Evolutionary conservation across 352 stramenopile species (phyloP).

Genomic region (Phytophthora cryptogea): DNA sequence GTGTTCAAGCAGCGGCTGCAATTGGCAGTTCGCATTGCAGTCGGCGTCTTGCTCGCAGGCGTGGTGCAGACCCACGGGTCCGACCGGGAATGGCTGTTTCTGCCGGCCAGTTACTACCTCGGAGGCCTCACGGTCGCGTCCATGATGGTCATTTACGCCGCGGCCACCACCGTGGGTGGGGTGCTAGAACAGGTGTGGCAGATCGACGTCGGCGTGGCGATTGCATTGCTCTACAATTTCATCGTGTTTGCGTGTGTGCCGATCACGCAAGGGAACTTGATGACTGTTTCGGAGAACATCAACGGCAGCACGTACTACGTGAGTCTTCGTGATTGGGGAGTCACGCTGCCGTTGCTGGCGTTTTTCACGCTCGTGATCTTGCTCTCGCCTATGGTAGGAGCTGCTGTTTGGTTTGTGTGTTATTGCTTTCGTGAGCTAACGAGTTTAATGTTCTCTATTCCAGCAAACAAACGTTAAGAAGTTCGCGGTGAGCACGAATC

Average conservation of each 20-base stretch:
- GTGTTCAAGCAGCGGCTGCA: conserved; percentile 50
- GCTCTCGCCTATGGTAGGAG: conserved; percentile 53
- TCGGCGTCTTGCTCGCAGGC: conserved; percentile 63
- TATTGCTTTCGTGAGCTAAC: neutral
- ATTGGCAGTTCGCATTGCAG: conserved; percentile 56
- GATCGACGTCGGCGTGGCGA: conserved; percentile 66
- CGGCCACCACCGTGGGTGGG: conserved; percentile 59
- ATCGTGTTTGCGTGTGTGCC: conserved; percentile 57
- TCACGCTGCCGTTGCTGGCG: conserved; percentile 60
- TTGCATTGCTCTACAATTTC: conserved; percentile 81
- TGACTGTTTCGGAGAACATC: conserved; percentile 53
- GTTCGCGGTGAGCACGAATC: conserved; percentile 74
- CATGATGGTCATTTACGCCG: conserved; percentile 74
- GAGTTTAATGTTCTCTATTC: neutral
- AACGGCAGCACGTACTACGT: conserved; percentile 65
- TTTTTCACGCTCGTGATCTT: conserved; percentile 71
- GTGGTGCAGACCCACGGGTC: conserved; percentile 54
- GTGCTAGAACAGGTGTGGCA: conserved; percentile 74
- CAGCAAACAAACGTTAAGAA: conserved; percentile 76
- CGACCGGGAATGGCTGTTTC: conserved; percentile 53
- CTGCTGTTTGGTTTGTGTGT: neutral
- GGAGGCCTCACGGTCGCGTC: conserved; percentile 69
- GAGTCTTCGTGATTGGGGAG: conserved; percentile 61
- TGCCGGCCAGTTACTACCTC: conserved; percentile 70
- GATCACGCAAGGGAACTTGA: conserved; percentile 53